Evolutionary conservation across 2,329 filamentous ascomycete genomes (phyloP).

Genomic region (Trichoderma endophyticum): DNA sequence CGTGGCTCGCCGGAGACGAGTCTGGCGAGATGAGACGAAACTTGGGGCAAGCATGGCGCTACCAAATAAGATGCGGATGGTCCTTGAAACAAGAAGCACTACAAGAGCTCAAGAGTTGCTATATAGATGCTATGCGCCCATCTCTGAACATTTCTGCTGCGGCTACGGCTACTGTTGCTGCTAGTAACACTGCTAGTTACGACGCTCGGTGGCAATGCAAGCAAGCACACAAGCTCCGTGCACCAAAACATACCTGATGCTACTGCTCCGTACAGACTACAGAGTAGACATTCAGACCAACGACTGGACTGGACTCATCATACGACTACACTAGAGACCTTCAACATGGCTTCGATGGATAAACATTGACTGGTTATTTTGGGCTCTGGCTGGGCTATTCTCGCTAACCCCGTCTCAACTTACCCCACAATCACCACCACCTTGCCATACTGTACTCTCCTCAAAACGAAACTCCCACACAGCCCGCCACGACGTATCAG

Average conservation of each 20-base stretch:
- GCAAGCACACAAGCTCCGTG: neutral
- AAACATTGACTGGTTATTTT: neutral
- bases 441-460: neutral
- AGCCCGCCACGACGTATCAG: neutral
- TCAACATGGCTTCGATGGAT: neutral
- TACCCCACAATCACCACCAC: neutral
- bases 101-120: neutral
- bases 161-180: neutral
- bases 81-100: neutral
- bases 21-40: neutral
- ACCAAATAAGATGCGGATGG: neutral
- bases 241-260: neutral
- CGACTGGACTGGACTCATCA: neutral
- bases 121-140: neutral
- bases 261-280: neutral
- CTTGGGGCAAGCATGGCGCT: neutral
- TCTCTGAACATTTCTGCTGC: neutral
- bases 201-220: no score
- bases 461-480: neutral
- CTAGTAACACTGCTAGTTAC: neutral
- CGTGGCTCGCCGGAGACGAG: neutral
- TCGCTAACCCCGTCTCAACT: neutral
- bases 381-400: neutral
- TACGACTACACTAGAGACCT: neutral
- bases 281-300: neutral